These are phyloP conservation scores for Brassica carinata DNA, from an alignment of 345 rosid species.

Conservation along the genomic window DNA sequence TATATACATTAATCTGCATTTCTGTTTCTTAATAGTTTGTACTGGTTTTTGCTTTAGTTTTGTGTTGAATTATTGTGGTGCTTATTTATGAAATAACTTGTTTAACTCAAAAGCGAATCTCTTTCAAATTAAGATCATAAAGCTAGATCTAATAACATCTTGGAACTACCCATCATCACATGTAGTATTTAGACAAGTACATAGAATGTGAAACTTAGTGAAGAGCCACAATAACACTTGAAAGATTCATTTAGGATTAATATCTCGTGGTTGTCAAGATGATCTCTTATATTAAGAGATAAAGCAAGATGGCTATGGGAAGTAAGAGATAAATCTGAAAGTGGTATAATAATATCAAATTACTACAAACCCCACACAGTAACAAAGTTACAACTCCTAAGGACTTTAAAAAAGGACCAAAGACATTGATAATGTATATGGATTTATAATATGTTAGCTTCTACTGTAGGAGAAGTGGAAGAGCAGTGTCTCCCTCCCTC, in stretches of 20 bases:
- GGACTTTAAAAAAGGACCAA: background rate
- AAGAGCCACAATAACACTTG: background rate
- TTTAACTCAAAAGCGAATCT: background rate
- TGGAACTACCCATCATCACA: background rate
- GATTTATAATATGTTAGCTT: conserved; percentile 19
- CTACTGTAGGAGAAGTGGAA: conserved; percentile 7
- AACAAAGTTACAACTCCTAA: conserved; percentile 28
- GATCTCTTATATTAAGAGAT: background rate
- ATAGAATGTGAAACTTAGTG: background rate
- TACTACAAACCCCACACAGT: conserved; percentile 7
- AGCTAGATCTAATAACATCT: background rate
- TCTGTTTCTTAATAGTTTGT: conserved; percentile 1
- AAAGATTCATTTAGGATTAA: background rate
- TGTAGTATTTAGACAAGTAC: background rate
- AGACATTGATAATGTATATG: conserved; percentile 7
- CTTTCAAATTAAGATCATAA: background rate
- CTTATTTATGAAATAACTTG: background rate
- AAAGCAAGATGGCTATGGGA: background rate
- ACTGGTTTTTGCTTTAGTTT: conserved; percentile 5
- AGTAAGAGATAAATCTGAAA: background rate
- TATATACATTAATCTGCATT: background rate
- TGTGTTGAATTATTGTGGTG: background rate
- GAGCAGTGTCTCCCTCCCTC: too few relatives aligned
- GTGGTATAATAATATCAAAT: conserved; percentile 4
- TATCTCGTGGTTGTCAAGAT: background rate